Base-by-base conservation (phyloP, 306 rosid genomes). In the Lithocarpus polystachyus region DNA sequence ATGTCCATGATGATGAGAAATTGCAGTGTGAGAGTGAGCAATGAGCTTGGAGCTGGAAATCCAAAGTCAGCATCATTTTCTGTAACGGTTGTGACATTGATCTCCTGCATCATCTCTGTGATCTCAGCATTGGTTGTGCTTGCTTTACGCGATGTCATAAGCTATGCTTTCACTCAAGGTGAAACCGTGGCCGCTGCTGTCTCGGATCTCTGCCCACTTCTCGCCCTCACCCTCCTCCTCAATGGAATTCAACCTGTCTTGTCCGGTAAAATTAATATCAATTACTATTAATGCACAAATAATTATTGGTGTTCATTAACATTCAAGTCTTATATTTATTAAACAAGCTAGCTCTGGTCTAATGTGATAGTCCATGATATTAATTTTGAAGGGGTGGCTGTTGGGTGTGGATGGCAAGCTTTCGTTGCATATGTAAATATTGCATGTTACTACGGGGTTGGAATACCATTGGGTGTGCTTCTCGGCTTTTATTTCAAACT, bases 341-440 rank as follows among this genome's bases (percentile, higher is more conserved):
- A 48, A 48, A 48, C 53, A 48, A 48, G 45, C 45, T 40, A 2
- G 45, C 45, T 40, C 2, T 40, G 53, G 17, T 33, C 31, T 12
- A 24, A 33, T 56, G 13, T 71, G 62, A 6, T 33, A 55, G 3
- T 15, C 54, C 22, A 28, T 8, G 37, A 13, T 2, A 5, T 74
- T 8, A 40, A 10, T 24, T 24, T 56, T 82, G 86, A 65, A 93
- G 98, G 98, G 5, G 97, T 94, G 75, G 98, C 98, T 75, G 94
- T 94, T 79, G 98, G 98, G 7, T 92, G 98, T 71, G 97, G 97
- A 81, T 94, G 98, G 97, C 98, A 94, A 83, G 28, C 90, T n/a
- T 88, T 92, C 18, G 97, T 92, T 1, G 98, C 98, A 0, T 94
- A 88, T 55, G 88, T 94, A 8, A 94, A 94, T 54, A 87, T 94